Evolutionary conservation across 257 asterid genomes (phyloP).

Genomic region (Dorcoceras hygrometricum): DNA sequence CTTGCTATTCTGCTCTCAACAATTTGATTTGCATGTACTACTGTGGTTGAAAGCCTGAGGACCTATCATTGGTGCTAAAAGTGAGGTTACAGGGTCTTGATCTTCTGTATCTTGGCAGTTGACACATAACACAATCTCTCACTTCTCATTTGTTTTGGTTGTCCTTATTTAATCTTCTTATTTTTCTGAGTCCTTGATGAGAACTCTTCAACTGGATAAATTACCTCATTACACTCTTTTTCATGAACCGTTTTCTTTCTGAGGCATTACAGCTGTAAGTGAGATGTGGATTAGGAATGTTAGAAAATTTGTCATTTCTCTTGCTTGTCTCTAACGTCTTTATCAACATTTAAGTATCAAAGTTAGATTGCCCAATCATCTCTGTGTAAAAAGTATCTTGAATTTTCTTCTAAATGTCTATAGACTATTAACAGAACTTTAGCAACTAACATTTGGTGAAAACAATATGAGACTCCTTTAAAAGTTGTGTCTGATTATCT

Average conservation of each 20-base stretch:
- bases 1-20: conserved; percentile 12
- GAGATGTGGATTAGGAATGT: neutral
- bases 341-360: neutral
- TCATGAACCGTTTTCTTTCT: neutral
- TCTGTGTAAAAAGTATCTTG: neutral
- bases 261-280: neutral
- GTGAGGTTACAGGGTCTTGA: neutral
- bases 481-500: neutral
- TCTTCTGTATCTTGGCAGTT: neutral
- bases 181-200: neutral
- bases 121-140: conserved; percentile 2
- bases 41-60: conserved; percentile 17
- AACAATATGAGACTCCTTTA: neutral
- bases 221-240: neutral
- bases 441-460: neutral
- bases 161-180: neutral
- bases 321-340: neutral
- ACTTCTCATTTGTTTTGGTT: conserved; percentile 2
- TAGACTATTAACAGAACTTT: neutral
- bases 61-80: neutral
- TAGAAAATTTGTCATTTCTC: neutral
- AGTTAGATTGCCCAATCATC: neutral
- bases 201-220: neutral
- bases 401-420: neutral
- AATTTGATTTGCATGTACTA: conserved; percentile 3